These are phyloP conservation scores for Kwoniella mangroviensis DNA, from an alignment of 768 basidiomycete genomes.

Conservation along the genomic window DNA sequence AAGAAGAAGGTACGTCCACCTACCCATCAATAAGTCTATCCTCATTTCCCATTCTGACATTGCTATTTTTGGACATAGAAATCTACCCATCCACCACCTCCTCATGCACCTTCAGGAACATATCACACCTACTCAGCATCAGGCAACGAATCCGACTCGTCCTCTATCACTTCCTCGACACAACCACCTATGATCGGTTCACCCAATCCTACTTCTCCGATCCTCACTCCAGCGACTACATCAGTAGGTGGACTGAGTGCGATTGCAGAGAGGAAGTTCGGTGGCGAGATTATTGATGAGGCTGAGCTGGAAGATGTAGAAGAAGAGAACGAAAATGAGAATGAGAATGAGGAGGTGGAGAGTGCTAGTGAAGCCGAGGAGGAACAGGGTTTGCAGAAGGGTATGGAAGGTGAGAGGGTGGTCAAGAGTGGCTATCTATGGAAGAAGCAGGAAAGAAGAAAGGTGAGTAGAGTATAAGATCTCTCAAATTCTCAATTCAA, in stretches of 20 bases:
- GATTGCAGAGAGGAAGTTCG: constrained; percentile 38
- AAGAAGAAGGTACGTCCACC: constrained; percentile 41
- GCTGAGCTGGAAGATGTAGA: constrained; percentile 55
- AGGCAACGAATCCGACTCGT: constrained; percentile 54
- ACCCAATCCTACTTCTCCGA: constrained; percentile 31
- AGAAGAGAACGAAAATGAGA: constrained; percentile 58
- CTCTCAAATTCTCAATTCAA: background rate
- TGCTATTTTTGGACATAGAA: constrained; percentile 1
- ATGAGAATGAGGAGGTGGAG: constrained; percentile 36
- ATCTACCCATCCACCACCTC: constrained; percentile 17
- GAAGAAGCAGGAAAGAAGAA: constrained; percentile 97
- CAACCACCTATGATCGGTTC: constrained; percentile 27
- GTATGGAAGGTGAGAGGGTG: constrained; percentile 62
- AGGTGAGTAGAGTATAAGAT: constrained; percentile 65
- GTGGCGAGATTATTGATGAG: constrained; percentile 34
- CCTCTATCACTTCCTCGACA: constrained; percentile 41
- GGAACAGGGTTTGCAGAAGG: constrained; percentile 44
- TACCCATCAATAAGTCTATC: background rate
- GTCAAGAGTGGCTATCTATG: constrained; percentile 91
- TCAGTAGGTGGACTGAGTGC: constrained; percentile 36
- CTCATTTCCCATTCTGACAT: background rate
- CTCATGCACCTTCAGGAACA: constrained; percentile 15
- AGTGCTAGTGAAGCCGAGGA: constrained; percentile 43
- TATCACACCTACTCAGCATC: constrained; percentile 17
- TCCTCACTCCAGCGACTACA: constrained; percentile 27